Conservation (phyloP, 257 asterid genomes). For the Cynanchum wilfordii region DNA sequence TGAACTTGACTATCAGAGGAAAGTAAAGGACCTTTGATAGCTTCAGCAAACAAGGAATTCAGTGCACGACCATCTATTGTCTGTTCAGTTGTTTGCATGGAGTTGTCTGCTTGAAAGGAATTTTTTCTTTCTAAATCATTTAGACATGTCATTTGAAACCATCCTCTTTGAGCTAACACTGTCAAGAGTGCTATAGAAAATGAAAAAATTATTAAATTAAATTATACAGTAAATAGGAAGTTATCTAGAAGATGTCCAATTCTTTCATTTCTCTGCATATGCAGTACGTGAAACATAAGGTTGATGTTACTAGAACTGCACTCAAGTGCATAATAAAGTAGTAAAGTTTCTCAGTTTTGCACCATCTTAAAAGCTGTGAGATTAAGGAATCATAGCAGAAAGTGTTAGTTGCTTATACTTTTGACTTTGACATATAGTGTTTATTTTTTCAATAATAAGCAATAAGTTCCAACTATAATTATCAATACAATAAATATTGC, state of each 20-base stretch:
- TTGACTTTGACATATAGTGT: not conserved
- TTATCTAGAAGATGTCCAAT: not conserved
- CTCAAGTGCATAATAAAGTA: not conserved
- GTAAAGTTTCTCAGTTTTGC: not conserved
- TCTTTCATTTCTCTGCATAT: not conserved
- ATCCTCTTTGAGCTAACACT: constrained; percentile 74
- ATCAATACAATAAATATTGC: not conserved
- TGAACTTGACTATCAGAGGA: constrained; percentile 91
- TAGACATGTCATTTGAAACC: constrained; percentile 48
- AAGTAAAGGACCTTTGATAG: constrained; percentile 86
- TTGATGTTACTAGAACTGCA: not conserved
- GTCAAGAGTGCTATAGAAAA: constrained; percentile 69
- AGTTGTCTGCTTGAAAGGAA: constrained; percentile 46
- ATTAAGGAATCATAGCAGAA: not conserved
- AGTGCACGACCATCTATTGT: constrained; percentile 41
- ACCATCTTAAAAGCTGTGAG: not conserved
- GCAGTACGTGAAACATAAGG: not conserved
- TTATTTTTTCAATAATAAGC: not conserved
- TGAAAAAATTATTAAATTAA: constrained; percentile 8
- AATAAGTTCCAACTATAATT: not conserved
- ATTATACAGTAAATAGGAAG: not conserved
- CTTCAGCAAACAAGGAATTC: constrained; percentile 85
- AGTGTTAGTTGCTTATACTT: not conserved
- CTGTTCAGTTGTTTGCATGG: constrained; percentile 49
- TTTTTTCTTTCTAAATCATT: constrained; percentile 27